phyloP scores from a whole-genome alignment of 441 rosid species.

The Sinapis alba region DNA sequence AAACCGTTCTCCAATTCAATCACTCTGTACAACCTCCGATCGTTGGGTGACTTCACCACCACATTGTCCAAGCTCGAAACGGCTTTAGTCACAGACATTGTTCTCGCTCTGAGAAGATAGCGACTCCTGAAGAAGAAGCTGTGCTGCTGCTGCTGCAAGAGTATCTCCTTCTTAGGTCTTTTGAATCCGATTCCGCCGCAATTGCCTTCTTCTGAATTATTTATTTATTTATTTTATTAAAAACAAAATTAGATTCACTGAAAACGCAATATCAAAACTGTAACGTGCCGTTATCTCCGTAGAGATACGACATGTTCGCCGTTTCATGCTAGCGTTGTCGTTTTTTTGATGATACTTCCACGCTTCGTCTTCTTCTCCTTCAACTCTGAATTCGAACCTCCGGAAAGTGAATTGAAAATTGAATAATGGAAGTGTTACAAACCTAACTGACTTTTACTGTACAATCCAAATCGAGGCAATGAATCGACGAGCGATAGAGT shows the following conservation, averaged over 20 bases:
- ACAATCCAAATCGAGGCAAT: conserved; percentile 16
- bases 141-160: conserved; percentile 7
- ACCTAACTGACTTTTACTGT: conserved; percentile 21
- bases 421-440: conserved; percentile 1
- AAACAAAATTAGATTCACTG: background rate
- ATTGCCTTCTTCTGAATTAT: conserved; percentile 18
- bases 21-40: conserved; percentile 70
- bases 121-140: conserved; percentile 11
- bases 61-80: conserved; percentile 56
- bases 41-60: conserved; percentile 87
- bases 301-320: background rate
- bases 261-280: background rate
- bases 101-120: conserved; percentile 9
- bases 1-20: conserved; percentile 77
- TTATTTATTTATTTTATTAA: background rate
- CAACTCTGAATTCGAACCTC: background rate
- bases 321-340: background rate
- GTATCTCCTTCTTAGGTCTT: conserved; percentile 30
- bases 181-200: conserved; percentile 40
- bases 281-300: conserved; percentile 13
- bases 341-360: background rate
- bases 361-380: conserved; percentile 11
- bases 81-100: conserved; percentile 46
- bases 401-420: background rate
- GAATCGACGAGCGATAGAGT: conserved; percentile 18